Evolutionary conservation across 2,329 filamentous ascomycete genomes (phyloP).

Genomic region (Phyllosticta capitalensis): DNA sequence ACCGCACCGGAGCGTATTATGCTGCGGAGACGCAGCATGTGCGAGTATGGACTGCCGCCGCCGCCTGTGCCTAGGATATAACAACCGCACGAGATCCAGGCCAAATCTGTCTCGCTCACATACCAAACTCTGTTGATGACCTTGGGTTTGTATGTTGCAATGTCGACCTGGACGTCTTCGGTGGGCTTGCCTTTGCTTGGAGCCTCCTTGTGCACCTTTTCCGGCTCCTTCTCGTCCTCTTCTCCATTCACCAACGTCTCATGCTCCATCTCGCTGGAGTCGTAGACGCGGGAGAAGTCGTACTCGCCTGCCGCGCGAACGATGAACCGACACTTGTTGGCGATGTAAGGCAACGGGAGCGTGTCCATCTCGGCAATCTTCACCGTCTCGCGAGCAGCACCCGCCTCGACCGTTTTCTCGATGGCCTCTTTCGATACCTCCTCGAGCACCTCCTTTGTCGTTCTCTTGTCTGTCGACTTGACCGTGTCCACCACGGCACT

Average conservation of each 20-base stretch:
- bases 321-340: conserved; percentile 18
- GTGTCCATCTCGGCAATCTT: conserved; percentile 40
- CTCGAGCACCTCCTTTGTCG: conserved; percentile 21
- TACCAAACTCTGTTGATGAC: conserved; percentile 47
- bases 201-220: neutral
- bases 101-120: conserved; percentile 48
- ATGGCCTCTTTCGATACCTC: conserved; percentile 33
- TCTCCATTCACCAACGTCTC: neutral
- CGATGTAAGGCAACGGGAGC: conserved; percentile 24
- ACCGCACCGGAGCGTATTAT: conserved; percentile 27
- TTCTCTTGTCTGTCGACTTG: neutral
- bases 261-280: neutral
- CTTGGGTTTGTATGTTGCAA: conserved; percentile 23
- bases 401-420: conserved; percentile 25
- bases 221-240: neutral
- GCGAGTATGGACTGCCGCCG: conserved; percentile 46
- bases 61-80: conserved; percentile 54
- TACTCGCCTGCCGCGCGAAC: conserved; percentile 10
- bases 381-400: conserved; percentile 29
- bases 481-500: conserved; percentile 45
- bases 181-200: neutral
- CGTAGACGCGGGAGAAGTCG: neutral
- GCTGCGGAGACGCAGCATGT: conserved; percentile 39
- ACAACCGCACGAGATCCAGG: conserved; percentile 49
- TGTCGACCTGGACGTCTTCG: conserved; percentile 24